These are phyloP conservation scores for Kwoniella bestiolae DNA, from an alignment of 768 basidiomycete genomes.

Conservation along the genomic window DNA sequence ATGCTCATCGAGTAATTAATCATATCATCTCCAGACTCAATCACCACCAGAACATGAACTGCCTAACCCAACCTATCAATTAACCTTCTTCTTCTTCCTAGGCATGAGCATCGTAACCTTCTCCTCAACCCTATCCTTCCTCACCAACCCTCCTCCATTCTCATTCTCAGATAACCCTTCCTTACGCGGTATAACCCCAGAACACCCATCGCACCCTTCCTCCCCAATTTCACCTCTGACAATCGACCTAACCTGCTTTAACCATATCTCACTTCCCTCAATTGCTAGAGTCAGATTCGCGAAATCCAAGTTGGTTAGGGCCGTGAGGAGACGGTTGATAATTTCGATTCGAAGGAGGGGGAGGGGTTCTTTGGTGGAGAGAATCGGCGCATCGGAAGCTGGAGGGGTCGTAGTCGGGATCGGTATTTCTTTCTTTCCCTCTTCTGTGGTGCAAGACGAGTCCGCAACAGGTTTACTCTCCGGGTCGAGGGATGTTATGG, in stretches of 20 bases:
- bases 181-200: conserved; percentile 27
- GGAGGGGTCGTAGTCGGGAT: conserved; percentile 30
- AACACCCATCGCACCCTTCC: conserved; percentile 32
- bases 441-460: too few species aligned
- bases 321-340: conserved; percentile 70
- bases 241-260: conserved; percentile 58
- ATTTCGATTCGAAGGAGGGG: conserved; percentile 60
- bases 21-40: too few species aligned
- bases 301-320: conserved; percentile 79
- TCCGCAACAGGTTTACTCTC: too few species aligned
- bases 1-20: too few species aligned
- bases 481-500: not conserved
- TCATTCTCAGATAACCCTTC: not conserved
- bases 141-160: conserved; percentile 4
- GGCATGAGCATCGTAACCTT: conserved; percentile 47
- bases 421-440: conserved; percentile 59
- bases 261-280: conserved; percentile 73
- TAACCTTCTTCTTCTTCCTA: conserved; percentile 53
- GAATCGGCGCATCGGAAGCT: too few species aligned
- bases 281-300: conserved; percentile 68
- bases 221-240: conserved; percentile 43
- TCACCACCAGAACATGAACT: too few species aligned
- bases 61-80: too few species aligned
- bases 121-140: conserved; percentile 32
- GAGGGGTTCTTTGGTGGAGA: not conserved